These are phyloP conservation scores for Pachysandra terminalis DNA, from an alignment of 164 flowering plant species.

Conservation along the genomic window DNA sequence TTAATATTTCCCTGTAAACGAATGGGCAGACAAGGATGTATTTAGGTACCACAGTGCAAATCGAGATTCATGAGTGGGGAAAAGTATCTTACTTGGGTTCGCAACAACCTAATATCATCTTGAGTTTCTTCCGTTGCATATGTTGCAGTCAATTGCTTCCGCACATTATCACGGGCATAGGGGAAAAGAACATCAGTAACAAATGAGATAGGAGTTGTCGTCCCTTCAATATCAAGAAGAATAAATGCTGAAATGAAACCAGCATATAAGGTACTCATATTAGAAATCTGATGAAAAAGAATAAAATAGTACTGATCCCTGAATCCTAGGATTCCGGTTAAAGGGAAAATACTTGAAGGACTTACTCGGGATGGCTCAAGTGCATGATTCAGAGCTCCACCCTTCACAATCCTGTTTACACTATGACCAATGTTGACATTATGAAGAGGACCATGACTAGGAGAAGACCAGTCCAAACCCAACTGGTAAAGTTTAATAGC, in stretches of 20 bases:
- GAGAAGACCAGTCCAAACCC: slow-evolving; percentile 79
- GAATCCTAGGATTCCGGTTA: neutral
- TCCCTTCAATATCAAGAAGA: slow-evolving; percentile 98
- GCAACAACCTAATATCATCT: slow-evolving; percentile 75
- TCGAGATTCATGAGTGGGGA: slow-evolving; percentile 1
- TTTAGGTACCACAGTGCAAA: neutral
- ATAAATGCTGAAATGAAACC: slow-evolving; percentile 69
- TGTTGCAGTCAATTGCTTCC: slow-evolving; percentile 72
- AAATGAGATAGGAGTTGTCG: slow-evolving; percentile 95
- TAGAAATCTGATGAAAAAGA: neutral
- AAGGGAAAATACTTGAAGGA: neutral
- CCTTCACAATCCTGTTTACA: slow-evolving; percentile 26
- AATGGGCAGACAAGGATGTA: too few relatives aligned
- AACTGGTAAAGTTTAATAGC: slow-evolving; percentile 82
- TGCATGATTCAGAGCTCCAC: slow-evolving; percentile 24
- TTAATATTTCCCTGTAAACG: too few relatives aligned
- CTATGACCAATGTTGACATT: slow-evolving; percentile 8
- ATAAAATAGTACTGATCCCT: neutral
- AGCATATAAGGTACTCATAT: neutral
- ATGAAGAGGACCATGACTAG: slow-evolving; percentile 60
- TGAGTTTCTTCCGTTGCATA: slow-evolving; percentile 84
- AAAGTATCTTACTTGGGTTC: slow-evolving; percentile 65
- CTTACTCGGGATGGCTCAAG: slow-evolving; percentile 40
- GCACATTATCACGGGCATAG: slow-evolving; percentile 88
- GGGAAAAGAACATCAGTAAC: slow-evolving; percentile 95